Percentiles rank a stretch among this genome's conserved stretches.
phyloP scores from a whole-genome alignment of 495 filamentous ascomycete genomes.

The Penicillium silybi region DNA sequence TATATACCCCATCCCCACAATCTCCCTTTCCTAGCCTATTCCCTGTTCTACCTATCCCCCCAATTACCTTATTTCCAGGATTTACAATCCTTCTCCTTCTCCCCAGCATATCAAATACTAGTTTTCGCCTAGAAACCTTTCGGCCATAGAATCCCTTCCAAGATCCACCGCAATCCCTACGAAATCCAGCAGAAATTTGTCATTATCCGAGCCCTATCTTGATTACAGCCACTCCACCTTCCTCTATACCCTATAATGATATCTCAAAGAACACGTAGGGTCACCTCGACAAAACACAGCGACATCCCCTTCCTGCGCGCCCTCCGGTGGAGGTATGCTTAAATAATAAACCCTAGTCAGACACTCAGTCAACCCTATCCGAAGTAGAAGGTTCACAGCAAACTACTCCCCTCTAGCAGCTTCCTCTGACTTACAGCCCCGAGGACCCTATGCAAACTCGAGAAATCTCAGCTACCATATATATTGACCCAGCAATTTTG shows the following conservation, averaged over 20 bases:
- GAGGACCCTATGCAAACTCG: background rate
- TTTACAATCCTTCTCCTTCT: background rate
- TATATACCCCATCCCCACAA: background rate
- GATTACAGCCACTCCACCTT: slow-evolving; percentile 9
- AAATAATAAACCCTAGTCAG: slow-evolving; percentile 1
- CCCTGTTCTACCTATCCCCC: background rate
- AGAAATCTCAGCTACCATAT: background rate
- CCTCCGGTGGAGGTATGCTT: slow-evolving; percentile 11
- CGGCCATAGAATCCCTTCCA: slow-evolving; percentile 13
- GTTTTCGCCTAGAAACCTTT: slow-evolving; percentile 13
- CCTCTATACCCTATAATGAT: background rate
- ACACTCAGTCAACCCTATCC: background rate
- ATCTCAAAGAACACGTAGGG: background rate
- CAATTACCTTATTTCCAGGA: background rate
- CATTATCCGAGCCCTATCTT: slow-evolving; percentile 18
- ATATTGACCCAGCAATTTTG: background rate
- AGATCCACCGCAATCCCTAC: slow-evolving; percentile 3
- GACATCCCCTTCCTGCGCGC: slow-evolving; percentile 10
- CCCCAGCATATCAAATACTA: slow-evolving; percentile 7
- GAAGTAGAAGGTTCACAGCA: background rate
- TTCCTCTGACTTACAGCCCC: background rate
- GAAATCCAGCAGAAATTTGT: slow-evolving; percentile 1
- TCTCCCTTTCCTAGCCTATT: background rate
- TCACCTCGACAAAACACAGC: background rate
- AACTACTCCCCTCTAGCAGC: background rate